Percentiles rank a stretch among this genome's conserved stretches.
Evolutionary conservation across 2,329 filamentous ascomycete species (phyloP).

Genomic region (Fusarium chuoi): DNA sequence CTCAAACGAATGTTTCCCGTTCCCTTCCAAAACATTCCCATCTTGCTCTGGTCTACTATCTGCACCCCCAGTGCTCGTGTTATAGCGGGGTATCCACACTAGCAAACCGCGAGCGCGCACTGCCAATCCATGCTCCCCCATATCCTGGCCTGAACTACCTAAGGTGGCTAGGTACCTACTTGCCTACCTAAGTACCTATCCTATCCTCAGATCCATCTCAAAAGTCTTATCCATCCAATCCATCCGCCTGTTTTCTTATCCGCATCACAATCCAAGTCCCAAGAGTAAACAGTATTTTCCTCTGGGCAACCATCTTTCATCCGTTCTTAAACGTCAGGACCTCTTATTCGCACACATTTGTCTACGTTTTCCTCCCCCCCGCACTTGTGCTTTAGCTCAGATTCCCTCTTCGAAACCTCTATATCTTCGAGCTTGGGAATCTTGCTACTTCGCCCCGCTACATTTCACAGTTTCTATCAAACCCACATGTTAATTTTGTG

Average conservation of each 20-base stretch:
- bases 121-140: constrained; percentile 49
- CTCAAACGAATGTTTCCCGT: not conserved
- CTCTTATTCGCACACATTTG: constrained; percentile 28
- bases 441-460: constrained; percentile 33
- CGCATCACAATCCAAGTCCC: constrained; percentile 35
- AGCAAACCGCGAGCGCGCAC: constrained; percentile 47
- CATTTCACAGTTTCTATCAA: constrained; percentile 42
- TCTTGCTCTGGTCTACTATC: constrained; percentile 22
- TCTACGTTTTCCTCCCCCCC: not conserved
- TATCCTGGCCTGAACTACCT: constrained; percentile 23
- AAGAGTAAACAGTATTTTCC: constrained; percentile 30
- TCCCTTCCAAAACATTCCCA: not conserved
- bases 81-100: constrained; percentile 51
- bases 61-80: constrained; percentile 35
- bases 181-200: not conserved
- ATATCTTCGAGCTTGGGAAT: constrained; percentile 24
- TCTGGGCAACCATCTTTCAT: constrained; percentile 20
- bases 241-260: constrained; percentile 36
- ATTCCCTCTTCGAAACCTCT: constrained; percentile 17
- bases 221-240: constrained; percentile 29
- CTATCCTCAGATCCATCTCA: constrained; percentile 38
- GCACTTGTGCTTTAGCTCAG: constrained; percentile 21
- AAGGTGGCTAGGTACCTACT: not conserved
- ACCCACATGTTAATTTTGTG: constrained; percentile 68
- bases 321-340: constrained; percentile 7